phyloP scores from a whole-genome alignment of 345 rosid species.

The Lepidium sativum region DNA sequence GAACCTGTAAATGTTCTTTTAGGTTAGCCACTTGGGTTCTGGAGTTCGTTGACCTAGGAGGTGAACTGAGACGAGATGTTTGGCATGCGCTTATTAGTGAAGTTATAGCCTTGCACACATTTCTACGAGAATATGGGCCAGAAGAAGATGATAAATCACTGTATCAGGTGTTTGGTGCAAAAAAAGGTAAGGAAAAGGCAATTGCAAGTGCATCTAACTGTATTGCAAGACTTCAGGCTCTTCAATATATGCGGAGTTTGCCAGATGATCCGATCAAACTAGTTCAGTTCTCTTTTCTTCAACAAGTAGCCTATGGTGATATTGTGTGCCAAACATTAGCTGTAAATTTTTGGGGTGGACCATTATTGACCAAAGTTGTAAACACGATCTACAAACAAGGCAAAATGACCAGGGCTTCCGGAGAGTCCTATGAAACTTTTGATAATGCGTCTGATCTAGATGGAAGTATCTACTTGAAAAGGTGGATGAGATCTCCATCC shows the following conservation, averaged over 20 bases:
- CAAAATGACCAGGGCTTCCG: constrained; percentile 28
- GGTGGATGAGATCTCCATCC: constrained; percentile 87
- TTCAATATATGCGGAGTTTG: constrained; percentile 67
- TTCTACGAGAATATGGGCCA: constrained; percentile 68
- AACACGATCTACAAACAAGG: constrained; percentile 32
- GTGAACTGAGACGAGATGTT: constrained; percentile 86
- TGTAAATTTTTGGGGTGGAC: constrained; percentile 85
- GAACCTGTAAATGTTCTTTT: constrained; percentile 21
- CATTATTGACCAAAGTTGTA: constrained; percentile 45
- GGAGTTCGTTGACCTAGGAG: constrained; percentile 96
- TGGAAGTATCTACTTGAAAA: constrained; percentile 82
- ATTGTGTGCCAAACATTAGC: constrained; percentile 79
- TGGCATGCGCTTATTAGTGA: constrained; percentile 89
- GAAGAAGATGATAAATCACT: constrained; percentile 49
- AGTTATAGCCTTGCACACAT: constrained; percentile 73
- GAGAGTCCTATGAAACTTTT: constrained; percentile 37
- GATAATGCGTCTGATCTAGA: constrained; percentile 65
- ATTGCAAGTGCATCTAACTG: constrained; percentile 51
- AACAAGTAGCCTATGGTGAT: constrained; percentile 64
- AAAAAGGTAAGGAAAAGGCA: constrained; percentile 78
- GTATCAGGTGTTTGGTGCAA: constrained; percentile 64
- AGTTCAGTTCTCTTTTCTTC: constrained; percentile 80
- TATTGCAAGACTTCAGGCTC: constrained; percentile 86
- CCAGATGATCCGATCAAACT: constrained; percentile 86
- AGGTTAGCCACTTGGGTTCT: constrained; percentile 75